phyloP scores from a whole-genome alignment of 805 yeast species.

The Ogataea naganishii region DNA sequence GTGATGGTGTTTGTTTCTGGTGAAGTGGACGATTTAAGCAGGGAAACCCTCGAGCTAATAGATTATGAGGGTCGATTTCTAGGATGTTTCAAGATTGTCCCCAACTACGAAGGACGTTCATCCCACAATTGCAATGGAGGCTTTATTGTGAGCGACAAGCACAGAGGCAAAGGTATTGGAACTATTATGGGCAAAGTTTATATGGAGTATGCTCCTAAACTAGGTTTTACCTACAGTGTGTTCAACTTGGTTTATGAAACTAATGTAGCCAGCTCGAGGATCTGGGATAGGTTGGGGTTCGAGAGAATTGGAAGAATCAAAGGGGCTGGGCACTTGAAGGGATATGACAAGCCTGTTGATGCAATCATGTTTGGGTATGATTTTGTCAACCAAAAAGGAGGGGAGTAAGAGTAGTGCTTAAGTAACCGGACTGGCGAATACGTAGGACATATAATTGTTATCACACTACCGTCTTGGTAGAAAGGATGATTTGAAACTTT shows the following conservation, averaged over 20 bases:
- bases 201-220: slow-evolving; percentile 60
- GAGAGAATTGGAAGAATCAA: slow-evolving; percentile 68
- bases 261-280: slow-evolving; percentile 62
- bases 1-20: slow-evolving; percentile 53
- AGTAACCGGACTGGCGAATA: neutral
- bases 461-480: neutral
- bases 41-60: slow-evolving; percentile 10
- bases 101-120: slow-evolving; percentile 79
- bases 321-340: slow-evolving; percentile 67
- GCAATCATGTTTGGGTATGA: slow-evolving; percentile 75
- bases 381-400: too few species aligned
- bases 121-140: slow-evolving; percentile 88
- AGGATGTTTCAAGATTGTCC: slow-evolving; percentile 77
- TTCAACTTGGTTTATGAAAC: slow-evolving; percentile 83
- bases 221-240: slow-evolving; percentile 78
- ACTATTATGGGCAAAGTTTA: slow-evolving; percentile 59
- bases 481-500: too few species aligned
- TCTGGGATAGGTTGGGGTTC: slow-evolving; percentile 83
- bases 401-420: slow-evolving; percentile 5
- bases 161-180: slow-evolving; percentile 61
- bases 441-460: slow-evolving; percentile 3
- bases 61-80: slow-evolving; percentile 43
- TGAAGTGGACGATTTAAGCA: slow-evolving; percentile 12
- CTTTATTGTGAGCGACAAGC: slow-evolving; percentile 53
- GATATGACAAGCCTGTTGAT: slow-evolving; percentile 53